Conservation (phyloP, 202 grass and related monocot genomes). For the Setaria viridis region DNA sequence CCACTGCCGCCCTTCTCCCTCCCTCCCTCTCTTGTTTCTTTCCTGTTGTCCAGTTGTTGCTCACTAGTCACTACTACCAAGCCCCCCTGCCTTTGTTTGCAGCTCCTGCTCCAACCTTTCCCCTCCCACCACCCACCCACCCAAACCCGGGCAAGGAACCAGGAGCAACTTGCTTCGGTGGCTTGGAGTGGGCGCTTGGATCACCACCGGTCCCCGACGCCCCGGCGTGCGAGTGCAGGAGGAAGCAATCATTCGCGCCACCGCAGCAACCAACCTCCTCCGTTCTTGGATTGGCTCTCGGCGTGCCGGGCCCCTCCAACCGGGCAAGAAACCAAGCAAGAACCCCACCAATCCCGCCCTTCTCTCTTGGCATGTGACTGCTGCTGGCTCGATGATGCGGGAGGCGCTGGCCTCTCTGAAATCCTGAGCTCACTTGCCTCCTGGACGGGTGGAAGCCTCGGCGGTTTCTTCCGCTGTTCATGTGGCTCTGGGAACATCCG, state of each 20-base stretch:
- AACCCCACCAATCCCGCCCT: neutral
- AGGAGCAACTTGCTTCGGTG: constrained; percentile 18
- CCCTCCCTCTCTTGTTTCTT: neutral
- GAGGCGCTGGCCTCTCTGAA: neutral
- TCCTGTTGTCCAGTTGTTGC: constrained; percentile 4
- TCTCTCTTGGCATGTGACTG: neutral
- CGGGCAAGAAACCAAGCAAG: constrained; percentile 6
- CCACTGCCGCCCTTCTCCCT: too few relatives aligned
- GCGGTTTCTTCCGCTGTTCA: constrained; percentile 6
- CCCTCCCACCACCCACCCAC: neutral
- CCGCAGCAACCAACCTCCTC: neutral
- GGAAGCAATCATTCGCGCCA: constrained; percentile 15
- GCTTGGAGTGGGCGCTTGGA: constrained; percentile 29
- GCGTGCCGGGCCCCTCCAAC: neutral
- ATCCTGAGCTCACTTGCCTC: constrained; percentile 18
- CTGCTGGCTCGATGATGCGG: constrained; percentile 2
- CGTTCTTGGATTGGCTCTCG: constrained; percentile 15
- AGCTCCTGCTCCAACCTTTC: constrained; percentile 8
- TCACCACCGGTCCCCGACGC: neutral
- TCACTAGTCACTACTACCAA: neutral
- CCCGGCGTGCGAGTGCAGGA: neutral
- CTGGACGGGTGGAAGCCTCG: neutral
- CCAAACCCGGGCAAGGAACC: constrained; percentile 20
- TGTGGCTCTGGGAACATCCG: constrained; percentile 5
- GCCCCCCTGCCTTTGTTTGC: neutral